These are phyloP conservation scores for Coprinopsis cinerea DNA, from an alignment of 768 basidiomycete genomes.

Conservation along the genomic window DNA sequence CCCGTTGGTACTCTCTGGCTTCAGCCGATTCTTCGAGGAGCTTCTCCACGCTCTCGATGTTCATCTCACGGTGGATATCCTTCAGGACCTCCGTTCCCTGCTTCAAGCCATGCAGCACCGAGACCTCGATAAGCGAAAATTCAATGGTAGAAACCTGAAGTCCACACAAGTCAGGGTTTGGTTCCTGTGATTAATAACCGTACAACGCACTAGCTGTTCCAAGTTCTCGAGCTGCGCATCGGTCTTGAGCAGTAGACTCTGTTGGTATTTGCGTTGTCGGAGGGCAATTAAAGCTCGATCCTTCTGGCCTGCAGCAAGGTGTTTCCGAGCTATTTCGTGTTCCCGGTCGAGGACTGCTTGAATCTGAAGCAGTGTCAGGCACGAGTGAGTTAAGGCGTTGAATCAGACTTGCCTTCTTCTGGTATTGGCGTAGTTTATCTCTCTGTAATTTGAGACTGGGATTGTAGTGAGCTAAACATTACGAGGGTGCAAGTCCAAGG, in stretches of 20 bases:
- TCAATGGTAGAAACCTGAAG: slow-evolving; percentile 90
- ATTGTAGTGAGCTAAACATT: slow-evolving; percentile 11
- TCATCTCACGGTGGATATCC: slow-evolving; percentile 93
- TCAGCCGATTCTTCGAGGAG: slow-evolving; percentile 90
- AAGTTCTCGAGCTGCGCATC: slow-evolving; percentile 85
- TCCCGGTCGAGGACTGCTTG: slow-evolving; percentile 84
- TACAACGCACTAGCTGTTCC: slow-evolving; percentile 77
- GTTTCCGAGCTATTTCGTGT: slow-evolving; percentile 80
- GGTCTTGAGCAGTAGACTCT: slow-evolving; percentile 79
- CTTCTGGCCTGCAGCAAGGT: slow-evolving; percentile 77
- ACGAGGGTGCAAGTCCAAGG: neutral
- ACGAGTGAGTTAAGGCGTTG: neutral
- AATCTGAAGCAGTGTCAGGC: slow-evolving; percentile 48
- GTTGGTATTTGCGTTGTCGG: slow-evolving; percentile 90
- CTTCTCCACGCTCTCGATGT: slow-evolving; percentile 87
- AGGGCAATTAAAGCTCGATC: slow-evolving; percentile 84
- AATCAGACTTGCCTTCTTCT: slow-evolving; percentile 65
- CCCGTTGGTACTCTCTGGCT: slow-evolving; percentile 87
- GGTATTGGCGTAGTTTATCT: slow-evolving; percentile 93
- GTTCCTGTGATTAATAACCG: too few species aligned
- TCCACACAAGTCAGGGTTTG: neutral
- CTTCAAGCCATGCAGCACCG: slow-evolving; percentile 86
- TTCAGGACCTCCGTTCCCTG: slow-evolving; percentile 92
- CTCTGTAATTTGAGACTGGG: slow-evolving; percentile 89
- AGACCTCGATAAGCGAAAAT: slow-evolving; percentile 90